Evolutionary conservation across 306 rosid species (phyloP), one percentile per base, ranked within the genome.

Genomic region (Prinsepia uniflora): DNA sequence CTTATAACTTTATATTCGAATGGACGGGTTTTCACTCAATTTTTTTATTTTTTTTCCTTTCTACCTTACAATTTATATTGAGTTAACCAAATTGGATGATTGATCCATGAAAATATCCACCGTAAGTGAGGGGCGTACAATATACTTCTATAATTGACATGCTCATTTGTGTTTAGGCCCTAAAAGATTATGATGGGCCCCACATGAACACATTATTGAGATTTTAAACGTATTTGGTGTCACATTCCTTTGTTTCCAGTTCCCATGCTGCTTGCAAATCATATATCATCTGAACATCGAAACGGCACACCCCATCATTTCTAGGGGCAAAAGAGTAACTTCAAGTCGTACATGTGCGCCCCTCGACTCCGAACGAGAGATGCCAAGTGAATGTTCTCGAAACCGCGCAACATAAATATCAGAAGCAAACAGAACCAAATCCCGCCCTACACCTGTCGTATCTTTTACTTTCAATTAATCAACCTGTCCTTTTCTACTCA

Each of bases 371-470:
- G 6, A 9, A 36, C 44, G 49, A 4, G 30, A 43, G 54, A 43
- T 19, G 18, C 67, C 65, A 11, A 63, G 30, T 36, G 84, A 76
- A 81, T 70, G 84, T 72, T 72, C 81, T 47, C 19, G 78, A 75
- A 75, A 24, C 15, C 8, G 34, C 55, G 3, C 5, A 50, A 55
- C 30, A 3, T 47, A 8, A 67, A 34, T n/a, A 73, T 46, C 76
- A 36, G 14, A 15, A 79, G 22, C 15, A 40, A 42, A 30, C 46
- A 30, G 47, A 58, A 56, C 5, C 41, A 40, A 72, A 59, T 70
- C 68, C 40, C 47, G 44, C 81, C 78, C 45, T 43, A 67, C 84
- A 75, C 78, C 70, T 80, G 75, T 72, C 67, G n/a, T 20, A 7
- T 58, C 17, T 18, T 43, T 54, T 19, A 3, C 20, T 7, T 0